Conservation (phyloP, 2,329 filamentous ascomycete species). For the Curvularia sp. region DNA sequence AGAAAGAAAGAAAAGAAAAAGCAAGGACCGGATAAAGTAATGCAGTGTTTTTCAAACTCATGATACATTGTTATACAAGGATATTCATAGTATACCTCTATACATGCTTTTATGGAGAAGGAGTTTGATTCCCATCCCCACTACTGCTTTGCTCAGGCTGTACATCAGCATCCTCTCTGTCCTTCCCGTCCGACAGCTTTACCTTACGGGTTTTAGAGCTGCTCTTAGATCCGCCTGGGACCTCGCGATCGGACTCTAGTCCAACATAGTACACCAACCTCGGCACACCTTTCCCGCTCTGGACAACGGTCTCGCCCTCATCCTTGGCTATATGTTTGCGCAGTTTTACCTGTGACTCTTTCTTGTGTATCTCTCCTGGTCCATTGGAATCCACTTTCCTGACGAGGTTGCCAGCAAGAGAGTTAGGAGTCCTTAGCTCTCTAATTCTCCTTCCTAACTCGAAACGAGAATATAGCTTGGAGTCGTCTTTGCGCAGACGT, state of each 20-base stretch:
- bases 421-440: slow-evolving; percentile 5
- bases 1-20: neutral
- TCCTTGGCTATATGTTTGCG: slow-evolving; percentile 16
- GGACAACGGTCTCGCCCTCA: neutral
- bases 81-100: neutral
- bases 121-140: neutral
- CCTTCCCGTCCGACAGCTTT: neutral
- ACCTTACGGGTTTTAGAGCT: neutral
- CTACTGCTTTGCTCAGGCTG: neutral
- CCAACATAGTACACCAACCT: slow-evolving; percentile 19
- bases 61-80: neutral
- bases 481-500: slow-evolving; percentile 7
- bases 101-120: neutral
- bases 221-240: neutral
- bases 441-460: slow-evolving; percentile 16
- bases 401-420: slow-evolving; percentile 1
- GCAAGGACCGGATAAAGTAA: neutral
- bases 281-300: neutral
- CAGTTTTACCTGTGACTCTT: neutral
- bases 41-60: neutral
- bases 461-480: neutral
- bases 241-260: slow-evolving; percentile 8
- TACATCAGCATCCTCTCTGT: neutral
- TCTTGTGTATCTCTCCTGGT: neutral
- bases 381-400: slow-evolving; percentile 7